Conservation (phyloP, 2,329 filamentous ascomycete genomes). For the Macroventuria anomochaeta region DNA sequence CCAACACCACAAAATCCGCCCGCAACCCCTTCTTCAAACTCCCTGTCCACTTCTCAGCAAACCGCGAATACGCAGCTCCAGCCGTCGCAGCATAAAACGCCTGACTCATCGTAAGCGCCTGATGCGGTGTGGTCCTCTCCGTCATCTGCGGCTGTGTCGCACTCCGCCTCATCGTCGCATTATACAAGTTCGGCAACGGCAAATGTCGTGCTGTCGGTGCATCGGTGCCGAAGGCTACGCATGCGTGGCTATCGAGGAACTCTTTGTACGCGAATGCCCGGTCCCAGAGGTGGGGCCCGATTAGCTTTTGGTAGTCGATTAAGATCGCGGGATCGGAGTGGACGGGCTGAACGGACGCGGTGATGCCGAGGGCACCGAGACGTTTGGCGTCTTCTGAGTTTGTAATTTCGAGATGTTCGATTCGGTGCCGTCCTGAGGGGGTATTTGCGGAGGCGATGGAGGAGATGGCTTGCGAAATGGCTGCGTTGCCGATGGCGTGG, state of each 20-base stretch:
- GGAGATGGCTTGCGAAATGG: conserved; percentile 62
- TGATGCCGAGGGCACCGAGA: conserved; percentile 66
- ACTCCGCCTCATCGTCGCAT: conserved; percentile 61
- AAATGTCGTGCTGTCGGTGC: conserved; percentile 62
- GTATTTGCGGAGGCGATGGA: conserved; percentile 44
- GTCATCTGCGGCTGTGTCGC: conserved; percentile 46
- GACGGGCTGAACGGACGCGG: conserved; percentile 89
- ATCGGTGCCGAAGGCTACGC: conserved; percentile 63
- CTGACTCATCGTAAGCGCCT: conserved; percentile 58
- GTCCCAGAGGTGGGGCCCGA: conserved; percentile 59
- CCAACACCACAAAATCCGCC: conserved; percentile 63
- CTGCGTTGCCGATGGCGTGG: conserved; percentile 67
- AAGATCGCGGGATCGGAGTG: conserved; percentile 76
- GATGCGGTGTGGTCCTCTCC: conserved; percentile 48
- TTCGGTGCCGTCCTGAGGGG: conserved; percentile 56
- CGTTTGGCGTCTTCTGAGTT: conserved; percentile 59
- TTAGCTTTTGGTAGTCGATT: conserved; percentile 61
- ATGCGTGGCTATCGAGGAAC: conserved; percentile 58
- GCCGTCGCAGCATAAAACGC: conserved; percentile 59
- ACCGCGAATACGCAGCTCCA: conserved; percentile 62
- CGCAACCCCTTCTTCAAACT: conserved; percentile 56
- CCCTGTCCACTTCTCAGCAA: conserved; percentile 60
- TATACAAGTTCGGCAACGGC: conserved; percentile 61
- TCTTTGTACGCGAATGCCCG: conserved; percentile 67
- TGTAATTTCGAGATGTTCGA: conserved; percentile 64